Conservation (phyloP, 202 grass and related monocot genomes). For the Miscanthus sacchariflorus region DNA sequence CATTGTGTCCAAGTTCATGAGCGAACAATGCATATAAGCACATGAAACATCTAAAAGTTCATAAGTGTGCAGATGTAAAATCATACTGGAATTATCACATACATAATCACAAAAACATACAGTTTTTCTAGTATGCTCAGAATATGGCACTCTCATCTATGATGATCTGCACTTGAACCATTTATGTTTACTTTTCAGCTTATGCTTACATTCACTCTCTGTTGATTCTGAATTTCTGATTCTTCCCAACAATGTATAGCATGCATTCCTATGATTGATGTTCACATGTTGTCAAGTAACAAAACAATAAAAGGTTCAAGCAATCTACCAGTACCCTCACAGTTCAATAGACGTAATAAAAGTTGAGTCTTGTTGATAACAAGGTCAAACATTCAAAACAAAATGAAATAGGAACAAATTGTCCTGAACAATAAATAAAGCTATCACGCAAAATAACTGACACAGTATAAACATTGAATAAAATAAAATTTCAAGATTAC, state of each 20-base stretch:
- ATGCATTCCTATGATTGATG: background rate
- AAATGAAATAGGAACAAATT: background rate
- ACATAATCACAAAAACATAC: constrained; percentile 9
- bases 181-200: constrained; percentile 11
- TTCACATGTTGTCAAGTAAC: background rate
- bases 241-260: too few species aligned
- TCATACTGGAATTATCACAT: constrained; percentile 11
- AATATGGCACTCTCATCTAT: background rate
- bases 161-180: constrained; percentile 15
- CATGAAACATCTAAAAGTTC: constrained; percentile 2
- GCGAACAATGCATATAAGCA: constrained; percentile 12
- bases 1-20: constrained; percentile 10
- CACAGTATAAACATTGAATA: constrained; percentile 9
- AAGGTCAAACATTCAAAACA: constrained; percentile 2
- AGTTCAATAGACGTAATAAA: constrained; percentile 16
- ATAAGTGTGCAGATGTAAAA: constrained; percentile 32
- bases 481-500: background rate
- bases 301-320: constrained; percentile 3
- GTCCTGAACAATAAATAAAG: constrained; percentile 10
- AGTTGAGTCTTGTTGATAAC: background rate
- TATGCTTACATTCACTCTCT: background rate
- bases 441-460: background rate
- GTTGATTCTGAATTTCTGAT: too few species aligned
- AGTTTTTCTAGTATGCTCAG: background rate
- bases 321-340: background rate